phyloP scores from a whole-genome alignment of 306 rosid genomes.

The Oxytropis ochrocephala region DNA sequence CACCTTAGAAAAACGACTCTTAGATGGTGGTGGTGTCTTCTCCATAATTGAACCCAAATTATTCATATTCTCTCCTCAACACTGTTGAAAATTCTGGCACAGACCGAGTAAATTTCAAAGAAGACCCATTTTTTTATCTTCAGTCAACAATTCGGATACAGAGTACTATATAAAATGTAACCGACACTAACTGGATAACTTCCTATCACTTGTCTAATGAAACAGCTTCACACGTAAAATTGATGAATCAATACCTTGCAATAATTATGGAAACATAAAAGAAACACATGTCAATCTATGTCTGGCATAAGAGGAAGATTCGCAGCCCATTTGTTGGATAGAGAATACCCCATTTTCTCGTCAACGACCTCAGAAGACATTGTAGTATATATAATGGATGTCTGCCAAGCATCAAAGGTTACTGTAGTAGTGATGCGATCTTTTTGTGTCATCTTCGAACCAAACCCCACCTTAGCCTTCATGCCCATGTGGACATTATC shows the following conservation, averaged over 20 bases:
- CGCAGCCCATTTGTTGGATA: constrained; percentile 32
- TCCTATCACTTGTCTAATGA: too few relatives aligned
- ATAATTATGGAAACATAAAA: constrained; percentile 29
- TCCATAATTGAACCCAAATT: too few relatives aligned
- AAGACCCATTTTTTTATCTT: too few relatives aligned
- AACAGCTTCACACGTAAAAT: too few relatives aligned
- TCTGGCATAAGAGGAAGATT: constrained; percentile 22
- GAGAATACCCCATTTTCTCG: neutral
- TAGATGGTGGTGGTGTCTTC: too few relatives aligned
- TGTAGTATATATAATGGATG: constrained; percentile 21
- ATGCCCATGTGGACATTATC: neutral
- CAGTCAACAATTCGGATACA: too few relatives aligned
- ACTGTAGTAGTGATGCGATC: neutral
- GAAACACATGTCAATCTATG: neutral
- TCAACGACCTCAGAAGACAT: constrained; percentile 12
- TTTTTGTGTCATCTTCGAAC: neutral
- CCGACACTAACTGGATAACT: too few relatives aligned
- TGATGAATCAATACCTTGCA: neutral
- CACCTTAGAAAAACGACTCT: too few relatives aligned
- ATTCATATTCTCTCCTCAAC: too few relatives aligned
- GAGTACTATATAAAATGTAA: too few relatives aligned
- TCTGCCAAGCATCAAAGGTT: neutral
- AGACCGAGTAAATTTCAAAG: too few relatives aligned
- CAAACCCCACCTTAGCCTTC: neutral
- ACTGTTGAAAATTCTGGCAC: too few relatives aligned